Evolutionary conservation across 345 rosid genomes (phyloP).

Genomic region (Kandelia obovata): DNA sequence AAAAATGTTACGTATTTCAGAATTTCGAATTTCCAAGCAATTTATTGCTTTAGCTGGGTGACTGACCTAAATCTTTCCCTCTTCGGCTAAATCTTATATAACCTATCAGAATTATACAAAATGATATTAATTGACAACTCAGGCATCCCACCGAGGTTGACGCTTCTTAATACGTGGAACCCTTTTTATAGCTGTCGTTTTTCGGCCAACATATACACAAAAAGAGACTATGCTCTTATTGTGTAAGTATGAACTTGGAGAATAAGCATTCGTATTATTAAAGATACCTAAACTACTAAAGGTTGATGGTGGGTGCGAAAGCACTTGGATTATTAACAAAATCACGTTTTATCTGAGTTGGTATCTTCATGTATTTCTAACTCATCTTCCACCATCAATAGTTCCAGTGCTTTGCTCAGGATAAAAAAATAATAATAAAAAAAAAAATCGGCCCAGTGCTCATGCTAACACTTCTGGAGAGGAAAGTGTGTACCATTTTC

Average conservation of each 20-base stretch:
- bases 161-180: background rate
- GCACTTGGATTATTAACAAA: slow-evolving; percentile 8
- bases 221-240: slow-evolving; percentile 10
- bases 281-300: slow-evolving; percentile 1
- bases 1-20: too few species aligned
- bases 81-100: background rate
- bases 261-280: background rate
- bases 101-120: too few species aligned
- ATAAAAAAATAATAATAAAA: too few species aligned
- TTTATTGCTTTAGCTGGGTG: too few species aligned
- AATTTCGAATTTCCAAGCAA: too few species aligned
- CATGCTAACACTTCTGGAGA: too few species aligned
- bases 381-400: slow-evolving; percentile 61
- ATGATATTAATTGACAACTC: too few species aligned
- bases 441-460: too few species aligned
- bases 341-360: slow-evolving; percentile 9
- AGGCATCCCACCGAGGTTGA: too few species aligned
- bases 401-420: background rate
- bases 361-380: slow-evolving; percentile 31
- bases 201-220: background rate
- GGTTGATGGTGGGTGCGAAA: slow-evolving; percentile 6
- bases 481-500: too few species aligned
- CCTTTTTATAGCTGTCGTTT: background rate
- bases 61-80: background rate
- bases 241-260: slow-evolving; percentile 18